A percentile compares a stretch with the other conserved stretches of the same genome.
These are phyloP conservation scores for Pseudogymnoascus destructans DNA, from an alignment of 2,329 filamentous ascomycete species.

Conservation along the genomic window DNA sequence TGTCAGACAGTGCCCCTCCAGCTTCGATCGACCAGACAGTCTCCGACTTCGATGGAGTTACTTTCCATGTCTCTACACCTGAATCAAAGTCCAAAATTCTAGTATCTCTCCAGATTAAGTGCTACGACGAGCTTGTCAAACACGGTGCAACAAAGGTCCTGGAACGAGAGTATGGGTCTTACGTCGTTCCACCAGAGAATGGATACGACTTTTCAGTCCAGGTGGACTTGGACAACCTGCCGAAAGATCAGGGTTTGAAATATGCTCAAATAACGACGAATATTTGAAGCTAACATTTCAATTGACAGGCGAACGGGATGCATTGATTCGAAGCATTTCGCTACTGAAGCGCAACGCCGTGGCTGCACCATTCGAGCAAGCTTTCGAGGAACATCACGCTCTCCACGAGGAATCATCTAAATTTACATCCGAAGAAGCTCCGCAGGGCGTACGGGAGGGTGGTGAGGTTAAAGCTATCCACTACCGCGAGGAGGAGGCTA, in stretches of 20 bases:
- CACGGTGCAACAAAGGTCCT: slow-evolving; percentile 90
- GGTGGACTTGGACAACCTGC: slow-evolving; percentile 78
- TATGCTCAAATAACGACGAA: background rate
- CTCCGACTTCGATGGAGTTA: slow-evolving; percentile 97
- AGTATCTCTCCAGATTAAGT: slow-evolving; percentile 89
- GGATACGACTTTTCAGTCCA: slow-evolving; percentile 94
- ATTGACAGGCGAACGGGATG: slow-evolving; percentile 61
- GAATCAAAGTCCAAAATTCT: slow-evolving; percentile 89
- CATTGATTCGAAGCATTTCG: slow-evolving; percentile 74
- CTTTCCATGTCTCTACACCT: slow-evolving; percentile 95
- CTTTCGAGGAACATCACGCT: slow-evolving; percentile 82
- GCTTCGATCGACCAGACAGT: slow-evolving; percentile 93
- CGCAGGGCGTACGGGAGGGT: slow-evolving; percentile 78
- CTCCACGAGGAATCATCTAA: slow-evolving; percentile 80
- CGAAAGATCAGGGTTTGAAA: slow-evolving; percentile 55
- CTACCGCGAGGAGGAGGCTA: slow-evolving; percentile 96
- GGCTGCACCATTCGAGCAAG: slow-evolving; percentile 95
- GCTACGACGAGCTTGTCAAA: slow-evolving; percentile 79
- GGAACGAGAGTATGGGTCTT: slow-evolving; percentile 85
- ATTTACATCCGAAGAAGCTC: slow-evolving; percentile 87
- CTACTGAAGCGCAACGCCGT: slow-evolving; percentile 96
- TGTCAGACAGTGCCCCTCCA: slow-evolving; percentile 54
- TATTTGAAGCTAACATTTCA: slow-evolving; percentile 10
- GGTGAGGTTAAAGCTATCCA: slow-evolving; percentile 92
- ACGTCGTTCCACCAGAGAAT: slow-evolving; percentile 73